Evolutionary conservation across 2,329 filamentous ascomycete genomes (phyloP), one percentile per base, ranked within the genome.

Genomic region (Penicillium griseofulvum): DNA sequence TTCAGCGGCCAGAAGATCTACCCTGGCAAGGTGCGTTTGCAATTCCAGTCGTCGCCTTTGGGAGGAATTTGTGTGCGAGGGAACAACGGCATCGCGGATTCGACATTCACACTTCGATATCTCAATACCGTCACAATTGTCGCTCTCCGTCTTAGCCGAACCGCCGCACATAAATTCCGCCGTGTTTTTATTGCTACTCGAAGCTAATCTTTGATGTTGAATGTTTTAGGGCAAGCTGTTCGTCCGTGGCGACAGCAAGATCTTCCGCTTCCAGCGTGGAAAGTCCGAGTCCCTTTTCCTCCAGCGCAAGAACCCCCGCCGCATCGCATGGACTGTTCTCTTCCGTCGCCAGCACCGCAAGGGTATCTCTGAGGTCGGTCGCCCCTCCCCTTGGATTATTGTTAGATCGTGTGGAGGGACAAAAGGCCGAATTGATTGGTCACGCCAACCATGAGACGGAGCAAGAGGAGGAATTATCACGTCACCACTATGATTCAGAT

Each of bases 251-350:
- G 94, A 99, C 87, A 96, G 90, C 91, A 99, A 97, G 87, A 87
- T 97, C 86, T 99, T 99, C 90, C 92, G 94, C 78, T 99, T 99
- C 90, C 91, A 96, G 83, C 97, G 96, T 83, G 91, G 94, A 85
- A 99, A 99, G 85, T 93, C 91, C 82, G 94, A 99, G 84, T 96
- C 91, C 70, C 90, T 99, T 70, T 99, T 99, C 88, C 90, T 97
- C 72, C 94, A 99, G 87, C 93, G 94, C 86, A 99, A 99, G 91
- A 99, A 99, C 88, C 94, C 94, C 79, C 93, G 94, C 81, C 91
- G 93, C 79, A 97, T 99, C 81, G 88, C 93, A 71, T 99, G 94
- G 94, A 99, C 94, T 69, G 88, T 92, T 74, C 90, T 99, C 66
- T 99, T 90, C 90, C 88, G 94, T 80, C 90, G 93, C 82, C 90